phyloP scores from a whole-genome alignment of 257 asterid species.

The Lycium ferocissimum region DNA sequence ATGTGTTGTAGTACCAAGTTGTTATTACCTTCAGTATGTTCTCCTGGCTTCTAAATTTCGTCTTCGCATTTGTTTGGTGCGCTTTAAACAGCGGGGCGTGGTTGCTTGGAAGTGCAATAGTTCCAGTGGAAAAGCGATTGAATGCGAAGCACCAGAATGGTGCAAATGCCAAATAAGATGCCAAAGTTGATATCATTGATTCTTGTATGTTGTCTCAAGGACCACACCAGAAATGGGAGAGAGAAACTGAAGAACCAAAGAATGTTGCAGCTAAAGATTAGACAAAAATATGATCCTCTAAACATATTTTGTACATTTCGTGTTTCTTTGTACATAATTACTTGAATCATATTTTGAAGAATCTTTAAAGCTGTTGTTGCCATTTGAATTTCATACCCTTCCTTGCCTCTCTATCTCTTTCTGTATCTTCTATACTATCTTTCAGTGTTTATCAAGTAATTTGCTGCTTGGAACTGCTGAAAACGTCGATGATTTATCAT shows the following conservation, averaged over 20 bases:
- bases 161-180: conserved; percentile 13
- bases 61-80: background rate
- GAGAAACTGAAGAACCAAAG: conserved; percentile 5
- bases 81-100: background rate
- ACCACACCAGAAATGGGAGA: background rate
- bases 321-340: background rate
- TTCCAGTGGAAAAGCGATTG: background rate
- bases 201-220: conserved; percentile 11
- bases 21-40: background rate
- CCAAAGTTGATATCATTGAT: background rate
- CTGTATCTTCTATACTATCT: background rate
- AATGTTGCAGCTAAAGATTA: conserved; percentile 6
- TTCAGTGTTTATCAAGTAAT: background rate
- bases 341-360: background rate
- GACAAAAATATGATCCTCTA: background rate
- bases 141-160: background rate
- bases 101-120: background rate
- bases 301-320: conserved; percentile 6
- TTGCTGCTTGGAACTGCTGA: background rate
- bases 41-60: background rate
- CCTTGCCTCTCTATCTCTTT: background rate
- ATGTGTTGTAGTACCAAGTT: background rate
- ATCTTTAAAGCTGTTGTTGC: background rate
- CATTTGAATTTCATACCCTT: background rate
- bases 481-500: too few relatives aligned